These are phyloP conservation scores for Taxawa tesnikishii DNA, from an alignment of 2,329 filamentous ascomycete species.

Conservation along the genomic window DNA sequence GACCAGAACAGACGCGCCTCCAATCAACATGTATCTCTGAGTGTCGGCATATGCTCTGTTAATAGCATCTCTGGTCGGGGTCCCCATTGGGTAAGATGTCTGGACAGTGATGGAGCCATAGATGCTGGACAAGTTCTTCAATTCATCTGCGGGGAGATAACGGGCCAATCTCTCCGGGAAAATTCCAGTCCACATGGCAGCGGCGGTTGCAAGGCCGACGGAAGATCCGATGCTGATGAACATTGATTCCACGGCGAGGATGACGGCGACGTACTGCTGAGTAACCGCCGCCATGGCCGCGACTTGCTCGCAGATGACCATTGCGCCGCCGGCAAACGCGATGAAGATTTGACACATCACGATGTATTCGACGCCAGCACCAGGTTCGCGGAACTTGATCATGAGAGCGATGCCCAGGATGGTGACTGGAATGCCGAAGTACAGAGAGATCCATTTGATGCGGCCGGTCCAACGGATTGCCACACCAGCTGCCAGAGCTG, in stretches of 20 bases:
- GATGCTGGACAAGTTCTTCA: slow-evolving; percentile 17
- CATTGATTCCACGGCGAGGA: slow-evolving; percentile 13
- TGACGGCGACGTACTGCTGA: slow-evolving; percentile 14
- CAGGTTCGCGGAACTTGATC: slow-evolving; percentile 44
- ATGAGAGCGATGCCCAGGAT: slow-evolving; percentile 44
- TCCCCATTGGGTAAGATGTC: slow-evolving; percentile 27
- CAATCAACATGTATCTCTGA: slow-evolving; percentile 13
- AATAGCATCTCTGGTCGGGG: slow-evolving; percentile 30
- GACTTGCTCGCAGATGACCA: slow-evolving; percentile 48
- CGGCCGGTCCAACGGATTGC: slow-evolving; percentile 37
- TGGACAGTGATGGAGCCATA: slow-evolving; percentile 23
- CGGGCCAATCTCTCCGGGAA: slow-evolving; percentile 14
- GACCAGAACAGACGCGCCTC: slow-evolving; percentile 11
- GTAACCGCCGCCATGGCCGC: slow-evolving; percentile 42
- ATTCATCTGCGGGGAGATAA: slow-evolving; percentile 29
- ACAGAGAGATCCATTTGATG: slow-evolving; percentile 38
- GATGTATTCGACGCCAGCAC: slow-evolving; percentile 39
- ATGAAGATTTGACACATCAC: slow-evolving; percentile 50
- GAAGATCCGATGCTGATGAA: slow-evolving; percentile 31
- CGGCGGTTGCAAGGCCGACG: slow-evolving; percentile 32
- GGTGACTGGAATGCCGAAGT: slow-evolving; percentile 28
- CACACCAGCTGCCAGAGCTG: slow-evolving; percentile 34
- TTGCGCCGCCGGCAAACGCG: slow-evolving; percentile 43
- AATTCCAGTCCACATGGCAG: slow-evolving; percentile 14
- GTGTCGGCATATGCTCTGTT: slow-evolving; percentile 27